Evolutionary conservation across 371 early-diverging fungal species (phyloP).

Genomic region (Basidiobolus meristosporus): DNA sequence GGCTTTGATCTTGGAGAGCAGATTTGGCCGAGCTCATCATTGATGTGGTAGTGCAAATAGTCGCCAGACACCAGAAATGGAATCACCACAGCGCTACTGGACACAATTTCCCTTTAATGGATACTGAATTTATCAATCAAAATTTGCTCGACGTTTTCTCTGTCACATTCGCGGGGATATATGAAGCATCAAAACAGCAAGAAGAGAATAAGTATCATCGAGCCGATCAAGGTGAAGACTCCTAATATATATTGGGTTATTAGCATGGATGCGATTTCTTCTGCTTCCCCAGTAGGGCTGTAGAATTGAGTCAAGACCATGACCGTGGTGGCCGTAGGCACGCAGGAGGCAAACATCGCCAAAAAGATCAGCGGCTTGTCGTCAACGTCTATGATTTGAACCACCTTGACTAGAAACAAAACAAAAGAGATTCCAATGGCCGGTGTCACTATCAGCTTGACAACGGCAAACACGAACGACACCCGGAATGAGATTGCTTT

Average conservation of each 20-base stretch:
- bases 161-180: too few relatives aligned
- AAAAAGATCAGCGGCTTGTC: slow-evolving; percentile 28
- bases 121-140: too few relatives aligned
- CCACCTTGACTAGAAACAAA: slow-evolving; percentile 2
- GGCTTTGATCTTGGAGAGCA: too few relatives aligned
- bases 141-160: too few relatives aligned
- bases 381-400: not conserved
- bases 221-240: not conserved
- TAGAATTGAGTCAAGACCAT: slow-evolving; percentile 15
- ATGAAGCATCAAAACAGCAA: too few relatives aligned
- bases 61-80: too few relatives aligned
- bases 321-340: slow-evolving; percentile 13
- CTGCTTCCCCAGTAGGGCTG: slow-evolving; percentile 11
- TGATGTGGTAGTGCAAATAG: too few relatives aligned
- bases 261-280: slow-evolving; percentile 11
- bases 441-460: slow-evolving; percentile 20
- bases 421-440: slow-evolving; percentile 14
- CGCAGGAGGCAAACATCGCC: slow-evolving; percentile 18
- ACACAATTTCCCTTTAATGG: too few relatives aligned
- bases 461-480: slow-evolving; percentile 9
- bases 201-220: not conserved
- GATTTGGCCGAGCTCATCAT: too few relatives aligned
- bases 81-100: too few relatives aligned
- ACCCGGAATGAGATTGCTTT: slow-evolving; percentile 8
- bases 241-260: slow-evolving; percentile 11